A percentile compares a stretch with the other conserved stretches of the same genome.
Conservation (phyloP, 2,329 filamentous ascomycete species). For the Arthrobotrys iridis region DNA sequence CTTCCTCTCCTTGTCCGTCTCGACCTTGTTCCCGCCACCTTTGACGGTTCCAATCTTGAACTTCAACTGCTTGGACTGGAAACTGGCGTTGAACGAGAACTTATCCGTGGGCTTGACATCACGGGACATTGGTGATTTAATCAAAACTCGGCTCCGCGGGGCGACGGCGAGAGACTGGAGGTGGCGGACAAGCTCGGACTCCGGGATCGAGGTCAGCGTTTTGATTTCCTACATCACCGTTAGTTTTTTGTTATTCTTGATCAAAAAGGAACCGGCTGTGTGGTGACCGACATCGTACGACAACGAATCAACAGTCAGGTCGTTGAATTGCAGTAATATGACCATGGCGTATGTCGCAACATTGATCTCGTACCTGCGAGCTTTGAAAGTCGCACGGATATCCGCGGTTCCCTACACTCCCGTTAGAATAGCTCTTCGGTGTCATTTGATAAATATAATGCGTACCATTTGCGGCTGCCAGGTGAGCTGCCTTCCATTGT, state of each 20-base stretch:
- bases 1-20: conserved; percentile 63
- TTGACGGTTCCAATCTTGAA: conserved; percentile 74
- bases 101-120: conserved; percentile 71
- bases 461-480: conserved; percentile 74
- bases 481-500: conserved; percentile 86
- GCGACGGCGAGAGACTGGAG: conserved; percentile 73
- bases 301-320: conserved; percentile 63
- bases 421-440: no score
- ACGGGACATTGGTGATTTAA: conserved; percentile 74
- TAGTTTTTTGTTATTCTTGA: background rate
- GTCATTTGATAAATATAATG: background rate
- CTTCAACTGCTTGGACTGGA: conserved; percentile 71
- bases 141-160: conserved; percentile 71
- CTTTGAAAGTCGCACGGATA: conserved; percentile 79
- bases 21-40: conserved; percentile 71
- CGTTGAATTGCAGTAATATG: conserved; percentile 88
- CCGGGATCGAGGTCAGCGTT: conserved; percentile 71
- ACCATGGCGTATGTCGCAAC: conserved; percentile 94
- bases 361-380: conserved; percentile 85
- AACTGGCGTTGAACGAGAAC: conserved; percentile 73
- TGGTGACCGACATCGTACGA: conserved; percentile 16
- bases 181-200: conserved; percentile 70
- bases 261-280: background rate
- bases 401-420: conserved; percentile 72
- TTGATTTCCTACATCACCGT: conserved; percentile 68